Evolutionary conservation across 139 green algal species (phyloP), one percentile per base, ranked within the genome.

Genomic region (Zygnema circumcarinatum): DNA sequence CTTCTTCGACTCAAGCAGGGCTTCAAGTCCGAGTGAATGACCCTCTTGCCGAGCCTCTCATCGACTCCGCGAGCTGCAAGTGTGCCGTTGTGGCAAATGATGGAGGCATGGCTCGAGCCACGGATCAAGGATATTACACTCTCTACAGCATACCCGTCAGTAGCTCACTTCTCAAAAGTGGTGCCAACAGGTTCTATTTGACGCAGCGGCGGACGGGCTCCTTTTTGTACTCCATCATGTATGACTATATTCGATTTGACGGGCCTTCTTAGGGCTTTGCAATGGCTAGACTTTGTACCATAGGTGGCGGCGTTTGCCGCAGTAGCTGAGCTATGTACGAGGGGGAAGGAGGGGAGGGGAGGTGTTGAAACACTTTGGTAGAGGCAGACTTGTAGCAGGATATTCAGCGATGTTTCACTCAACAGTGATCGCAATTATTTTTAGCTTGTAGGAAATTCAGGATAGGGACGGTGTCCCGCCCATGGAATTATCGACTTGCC

Each of bases 231-330:
- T 25, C 7, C 16, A 11, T 86, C 31, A 83, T 81, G 67, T 86
- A 86, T 83, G 79, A 86, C 67, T 86, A 83, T 29, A 82, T 86
- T 68, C 2, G 79, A 33, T 83, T 86, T 36, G 79, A 86, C n/a
- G 79, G n/a, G n/a, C n/a, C n/a, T n/a, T n/a, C n/a, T n/a, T n/a
- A n/a, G n/a, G n/a, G n/a, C n/a, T n/a, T n/a, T n/a, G n/a, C n/a
- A n/a, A n/a, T n/a, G n/a, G n/a, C n/a, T n/a, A n/a, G n/a, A n/a
- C n/a, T n/a, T n/a, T n/a, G n/a, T n/a, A n/a, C n/a, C n/a, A n/a
- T n/a, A n/a, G n/a, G n/a, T n/a, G n/a, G n/a, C n/a, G n/a, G n/a
- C n/a, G n/a, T n/a, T n/a, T n/a, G n/a, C n/a, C n/a, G n/a, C n/a
- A n/a, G n/a, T n/a, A n/a, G n/a, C n/a, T n/a, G n/a, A n/a, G n/a